phyloP scores from a whole-genome alignment of 208 protist genomes.

The Trypanosomatidae sp. region DNA sequence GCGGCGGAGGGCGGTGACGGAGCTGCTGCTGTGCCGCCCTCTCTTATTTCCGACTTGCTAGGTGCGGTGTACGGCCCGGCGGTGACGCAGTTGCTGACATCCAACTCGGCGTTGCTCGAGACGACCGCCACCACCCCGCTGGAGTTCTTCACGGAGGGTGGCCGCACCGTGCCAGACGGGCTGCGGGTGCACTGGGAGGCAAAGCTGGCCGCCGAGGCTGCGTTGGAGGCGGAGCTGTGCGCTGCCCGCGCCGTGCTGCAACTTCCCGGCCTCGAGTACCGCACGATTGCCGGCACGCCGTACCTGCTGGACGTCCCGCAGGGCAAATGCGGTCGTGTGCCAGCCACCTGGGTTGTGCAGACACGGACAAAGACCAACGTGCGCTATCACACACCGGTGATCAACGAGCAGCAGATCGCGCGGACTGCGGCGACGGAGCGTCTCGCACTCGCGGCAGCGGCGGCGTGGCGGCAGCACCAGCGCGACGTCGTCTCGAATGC shows the following conservation, averaged over 20 bases:
- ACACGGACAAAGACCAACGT: conserved; percentile 81
- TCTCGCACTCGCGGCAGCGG: conserved; percentile 46
- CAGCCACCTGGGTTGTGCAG: conserved; percentile 75
- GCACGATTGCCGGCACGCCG: conserved; percentile 71
- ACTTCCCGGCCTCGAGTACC: conserved; percentile 72
- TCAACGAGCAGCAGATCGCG: conserved; percentile 50
- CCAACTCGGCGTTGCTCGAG: conserved; percentile 35
- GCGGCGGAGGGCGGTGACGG: background rate
- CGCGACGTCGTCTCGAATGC: conserved; percentile 19
- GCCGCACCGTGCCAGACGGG: conserved; percentile 16
- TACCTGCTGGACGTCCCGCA: conserved; percentile 77
- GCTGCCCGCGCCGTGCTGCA: conserved; percentile 36
- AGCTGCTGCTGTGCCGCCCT: background rate
- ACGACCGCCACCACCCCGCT: conserved; percentile 55
- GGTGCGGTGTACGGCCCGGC: conserved; percentile 14
- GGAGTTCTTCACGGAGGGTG: conserved; percentile 49
- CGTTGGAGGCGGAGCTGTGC: conserved; percentile 66
- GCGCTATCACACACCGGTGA: conserved; percentile 72
- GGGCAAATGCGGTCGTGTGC: conserved; percentile 48
- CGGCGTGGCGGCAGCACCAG: conserved; percentile 63
- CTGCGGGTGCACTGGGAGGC: conserved; percentile 42
- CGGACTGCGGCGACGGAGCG: conserved; percentile 75
- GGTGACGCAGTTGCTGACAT: conserved; percentile 37
- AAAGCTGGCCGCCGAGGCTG: conserved; percentile 33
- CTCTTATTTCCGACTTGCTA: conserved; percentile 36